These are phyloP conservation scores for Myxozyma sirexii DNA, from an alignment of 805 yeast species.

Conservation along the genomic window DNA sequence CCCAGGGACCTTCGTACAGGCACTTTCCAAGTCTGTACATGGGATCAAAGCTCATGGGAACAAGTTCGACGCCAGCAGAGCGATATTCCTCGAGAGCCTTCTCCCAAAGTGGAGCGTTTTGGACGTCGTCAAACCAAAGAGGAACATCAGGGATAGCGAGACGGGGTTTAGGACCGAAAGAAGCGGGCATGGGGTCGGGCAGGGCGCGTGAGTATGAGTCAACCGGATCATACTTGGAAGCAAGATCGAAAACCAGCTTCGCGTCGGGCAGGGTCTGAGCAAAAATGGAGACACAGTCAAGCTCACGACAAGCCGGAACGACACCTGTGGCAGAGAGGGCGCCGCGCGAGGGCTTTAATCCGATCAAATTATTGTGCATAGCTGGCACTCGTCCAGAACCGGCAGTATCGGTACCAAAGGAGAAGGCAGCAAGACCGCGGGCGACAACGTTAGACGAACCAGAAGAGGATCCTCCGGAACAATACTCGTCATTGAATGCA, in stretches of 20 bases:
- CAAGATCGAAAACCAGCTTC: slow-evolving; percentile 66
- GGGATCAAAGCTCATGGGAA: slow-evolving; percentile 70
- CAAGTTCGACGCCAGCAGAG: slow-evolving; percentile 60
- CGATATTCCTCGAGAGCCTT: slow-evolving; percentile 59
- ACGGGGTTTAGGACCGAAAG: slow-evolving; percentile 60
- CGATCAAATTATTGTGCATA: slow-evolving; percentile 87
- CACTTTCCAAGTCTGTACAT: slow-evolving; percentile 80
- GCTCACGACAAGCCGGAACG: slow-evolving; percentile 97
- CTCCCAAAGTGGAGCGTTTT: slow-evolving; percentile 70
- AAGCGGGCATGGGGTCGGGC: slow-evolving; percentile 64
- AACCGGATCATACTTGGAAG: slow-evolving; percentile 70
- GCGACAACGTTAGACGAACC: slow-evolving; percentile 92
- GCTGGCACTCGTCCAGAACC: slow-evolving; percentile 99
- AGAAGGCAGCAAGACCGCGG: slow-evolving; percentile 82
- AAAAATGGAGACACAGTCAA: slow-evolving; percentile 90
- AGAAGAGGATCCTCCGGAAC: slow-evolving; percentile 93
- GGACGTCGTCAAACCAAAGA: slow-evolving; percentile 81
- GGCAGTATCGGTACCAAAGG: slow-evolving; percentile 96
- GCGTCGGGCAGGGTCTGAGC: slow-evolving; percentile 80
- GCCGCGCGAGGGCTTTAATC: slow-evolving; percentile 91
- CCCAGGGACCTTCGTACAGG: slow-evolving; percentile 97
- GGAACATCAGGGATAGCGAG: slow-evolving; percentile 76
- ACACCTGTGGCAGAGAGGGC: slow-evolving; percentile 84
- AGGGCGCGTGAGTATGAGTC: slow-evolving; percentile 81
- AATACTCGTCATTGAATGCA: slow-evolving; percentile 73